Conservation (phyloP, 768 basidiomycete genomes). For the Suillus bovinus region DNA sequence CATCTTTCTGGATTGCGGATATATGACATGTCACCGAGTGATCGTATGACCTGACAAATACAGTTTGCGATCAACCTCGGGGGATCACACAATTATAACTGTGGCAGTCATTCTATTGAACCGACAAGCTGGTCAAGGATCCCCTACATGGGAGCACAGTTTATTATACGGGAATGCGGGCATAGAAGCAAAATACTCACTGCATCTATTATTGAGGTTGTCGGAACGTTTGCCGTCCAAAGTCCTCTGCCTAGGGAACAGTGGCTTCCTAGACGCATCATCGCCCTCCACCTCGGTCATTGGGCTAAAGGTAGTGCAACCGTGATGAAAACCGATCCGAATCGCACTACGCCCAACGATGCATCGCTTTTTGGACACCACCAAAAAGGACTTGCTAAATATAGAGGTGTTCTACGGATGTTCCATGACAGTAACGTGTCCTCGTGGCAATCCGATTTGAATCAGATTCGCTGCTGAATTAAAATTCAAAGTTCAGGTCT, state of each 20-base stretch:
- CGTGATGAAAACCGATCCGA: neutral
- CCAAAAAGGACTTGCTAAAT: neutral
- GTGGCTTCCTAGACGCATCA: neutral
- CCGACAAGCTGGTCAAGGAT: neutral
- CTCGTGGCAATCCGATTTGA: slow-evolving; percentile 3
- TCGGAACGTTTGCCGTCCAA: neutral
- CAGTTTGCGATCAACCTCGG: neutral
- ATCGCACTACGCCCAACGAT: neutral
- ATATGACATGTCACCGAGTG: neutral
- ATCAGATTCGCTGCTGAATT: slow-evolving; percentile 17
- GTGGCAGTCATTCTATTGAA: neutral
- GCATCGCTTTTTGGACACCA: neutral
- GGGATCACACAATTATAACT: neutral
- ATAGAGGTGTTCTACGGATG: neutral
- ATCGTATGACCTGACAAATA: neutral
- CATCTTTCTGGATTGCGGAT: neutral
- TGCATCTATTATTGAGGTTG: neutral
- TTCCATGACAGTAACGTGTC: neutral
- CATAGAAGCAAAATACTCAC: neutral
- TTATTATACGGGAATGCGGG: neutral
- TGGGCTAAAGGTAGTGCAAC: neutral
- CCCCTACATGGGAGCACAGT: neutral
- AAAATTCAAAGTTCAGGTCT: slow-evolving; percentile 29
- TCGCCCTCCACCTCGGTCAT: neutral
- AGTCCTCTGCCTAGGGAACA: neutral